These are phyloP conservation scores for Ochetophila trinervis DNA, from an alignment of 306 rosid species.

Conservation along the genomic window DNA sequence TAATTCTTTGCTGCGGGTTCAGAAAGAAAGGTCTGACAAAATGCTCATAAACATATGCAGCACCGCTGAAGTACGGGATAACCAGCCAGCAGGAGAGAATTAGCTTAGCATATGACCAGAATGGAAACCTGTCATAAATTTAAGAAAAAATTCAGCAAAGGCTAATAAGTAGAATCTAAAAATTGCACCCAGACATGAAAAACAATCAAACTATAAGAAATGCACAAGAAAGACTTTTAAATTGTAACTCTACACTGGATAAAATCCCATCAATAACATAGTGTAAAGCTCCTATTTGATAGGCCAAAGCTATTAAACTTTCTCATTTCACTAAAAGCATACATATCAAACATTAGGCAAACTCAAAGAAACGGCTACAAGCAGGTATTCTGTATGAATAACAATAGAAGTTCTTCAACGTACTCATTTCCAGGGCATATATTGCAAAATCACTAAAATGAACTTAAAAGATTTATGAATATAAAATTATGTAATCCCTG, in stretches of 20 bases:
- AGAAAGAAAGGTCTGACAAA: constrained; percentile 73
- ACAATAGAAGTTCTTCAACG: too few species aligned
- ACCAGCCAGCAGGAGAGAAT: constrained; percentile 86
- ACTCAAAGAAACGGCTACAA: background rate
- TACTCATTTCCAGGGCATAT: too few species aligned
- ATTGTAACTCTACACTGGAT: background rate
- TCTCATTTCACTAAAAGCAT: too few species aligned
- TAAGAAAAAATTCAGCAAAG: constrained; percentile 15
- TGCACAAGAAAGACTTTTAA: background rate
- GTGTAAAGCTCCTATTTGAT: background rate
- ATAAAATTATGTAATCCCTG: too few species aligned
- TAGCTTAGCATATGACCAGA: constrained; percentile 95
- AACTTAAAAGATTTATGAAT: too few species aligned
- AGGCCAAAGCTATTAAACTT: background rate
- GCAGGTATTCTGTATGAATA: too few species aligned
- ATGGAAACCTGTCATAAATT: constrained; percentile 67
- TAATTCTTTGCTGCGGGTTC: constrained; percentile 58
- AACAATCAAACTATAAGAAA: background rate
- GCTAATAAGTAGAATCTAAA: background rate
- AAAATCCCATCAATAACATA: background rate
- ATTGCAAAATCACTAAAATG: too few species aligned
- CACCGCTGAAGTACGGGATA: constrained; percentile 87
- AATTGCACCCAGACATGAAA: background rate
- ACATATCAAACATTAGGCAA: background rate
- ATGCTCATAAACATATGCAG: constrained; percentile 89